Evolutionary conservation across 1,284 basidiomycete genomes (phyloP).

Genomic region (Caloboletus firmus): DNA sequence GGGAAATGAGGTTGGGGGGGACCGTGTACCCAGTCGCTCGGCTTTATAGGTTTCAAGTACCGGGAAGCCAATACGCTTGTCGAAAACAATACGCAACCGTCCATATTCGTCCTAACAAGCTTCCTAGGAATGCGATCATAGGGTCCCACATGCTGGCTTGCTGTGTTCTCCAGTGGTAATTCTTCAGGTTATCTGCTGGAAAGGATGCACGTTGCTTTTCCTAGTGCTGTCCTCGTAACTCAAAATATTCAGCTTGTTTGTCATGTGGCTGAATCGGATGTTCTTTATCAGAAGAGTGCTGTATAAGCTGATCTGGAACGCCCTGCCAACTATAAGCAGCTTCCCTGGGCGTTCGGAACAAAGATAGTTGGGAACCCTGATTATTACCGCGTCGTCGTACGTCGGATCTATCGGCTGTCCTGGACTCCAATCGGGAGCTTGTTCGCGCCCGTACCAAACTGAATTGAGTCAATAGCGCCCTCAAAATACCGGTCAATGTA

Average conservation of each 20-base stretch:
- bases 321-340: conserved; percentile 25
- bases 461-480: conserved; percentile 4
- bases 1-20: conserved; percentile 19
- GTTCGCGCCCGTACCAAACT: conserved; percentile 9
- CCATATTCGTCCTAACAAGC: conserved; percentile 30
- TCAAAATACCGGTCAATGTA: not conserved
- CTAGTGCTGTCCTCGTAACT: conserved; percentile 9
- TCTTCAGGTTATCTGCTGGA: conserved; percentile 14
- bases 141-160: conserved; percentile 30
- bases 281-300: conserved; percentile 32
- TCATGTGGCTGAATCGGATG: conserved; percentile 33
- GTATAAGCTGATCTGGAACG: conserved; percentile 21
- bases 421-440: conserved; percentile 7
- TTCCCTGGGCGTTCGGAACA: conserved; percentile 29
- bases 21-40: conserved; percentile 1
- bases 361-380: conserved; percentile 28
- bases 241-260: conserved; percentile 26
- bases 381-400: conserved; percentile 16
- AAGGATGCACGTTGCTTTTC: conserved; percentile 23
- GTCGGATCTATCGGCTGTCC: conserved; percentile 27
- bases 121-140: conserved; percentile 25
- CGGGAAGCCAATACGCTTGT: conserved; percentile 27
- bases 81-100: conserved; percentile 26
- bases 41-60: conserved; percentile 32
- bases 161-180: conserved; percentile 27